Conservation (phyloP, 2,329 filamentous ascomycete species). For the Trichoderma lentiforme region DNA sequence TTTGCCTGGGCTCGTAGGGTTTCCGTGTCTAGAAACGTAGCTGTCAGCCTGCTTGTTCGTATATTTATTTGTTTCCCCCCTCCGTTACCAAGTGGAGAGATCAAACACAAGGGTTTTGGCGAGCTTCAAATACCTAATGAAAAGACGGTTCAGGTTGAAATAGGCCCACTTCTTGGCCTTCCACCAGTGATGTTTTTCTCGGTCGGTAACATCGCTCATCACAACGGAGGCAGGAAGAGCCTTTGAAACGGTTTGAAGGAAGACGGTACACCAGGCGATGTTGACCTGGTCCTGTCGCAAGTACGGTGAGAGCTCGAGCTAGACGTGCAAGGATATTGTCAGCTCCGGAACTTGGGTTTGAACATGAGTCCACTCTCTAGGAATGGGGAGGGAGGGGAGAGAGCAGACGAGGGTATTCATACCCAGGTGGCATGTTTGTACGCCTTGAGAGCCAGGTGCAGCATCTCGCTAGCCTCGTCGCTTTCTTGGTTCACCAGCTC, state of each 20-base stretch:
- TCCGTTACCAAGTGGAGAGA: background rate
- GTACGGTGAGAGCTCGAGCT: conserved; percentile 81
- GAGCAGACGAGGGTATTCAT: conserved; percentile 20
- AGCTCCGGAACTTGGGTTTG: background rate
- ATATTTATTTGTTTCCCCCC: background rate
- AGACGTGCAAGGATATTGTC: conserved; percentile 30
- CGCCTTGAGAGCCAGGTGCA: conserved; percentile 89
- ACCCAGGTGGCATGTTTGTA: conserved; percentile 99
- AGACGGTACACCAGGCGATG: conserved; percentile 94
- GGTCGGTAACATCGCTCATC: conserved; percentile 78
- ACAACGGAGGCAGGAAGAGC: conserved; percentile 75
- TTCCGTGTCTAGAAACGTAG: conserved; percentile 69
- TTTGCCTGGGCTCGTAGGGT: conserved; percentile 72
- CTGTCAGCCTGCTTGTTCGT: background rate
- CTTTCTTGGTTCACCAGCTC: conserved; percentile 87
- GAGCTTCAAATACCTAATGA: conserved; percentile 65
- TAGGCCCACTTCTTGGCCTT: conserved; percentile 99
- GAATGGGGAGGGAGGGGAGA: too few relatives aligned
- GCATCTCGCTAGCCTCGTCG: conserved; percentile 92
- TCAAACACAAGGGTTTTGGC: background rate
- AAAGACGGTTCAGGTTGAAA: conserved; percentile 93
- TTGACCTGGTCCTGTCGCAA: conserved; percentile 79
- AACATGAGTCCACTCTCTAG: background rate
- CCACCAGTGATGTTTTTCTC: conserved; percentile 97
- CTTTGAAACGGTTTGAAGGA: conserved; percentile 86